These are phyloP conservation scores for Pseudocohnilembus persalinus DNA, from an alignment of 169 alveolate species.

Conservation along the genomic window DNA sequence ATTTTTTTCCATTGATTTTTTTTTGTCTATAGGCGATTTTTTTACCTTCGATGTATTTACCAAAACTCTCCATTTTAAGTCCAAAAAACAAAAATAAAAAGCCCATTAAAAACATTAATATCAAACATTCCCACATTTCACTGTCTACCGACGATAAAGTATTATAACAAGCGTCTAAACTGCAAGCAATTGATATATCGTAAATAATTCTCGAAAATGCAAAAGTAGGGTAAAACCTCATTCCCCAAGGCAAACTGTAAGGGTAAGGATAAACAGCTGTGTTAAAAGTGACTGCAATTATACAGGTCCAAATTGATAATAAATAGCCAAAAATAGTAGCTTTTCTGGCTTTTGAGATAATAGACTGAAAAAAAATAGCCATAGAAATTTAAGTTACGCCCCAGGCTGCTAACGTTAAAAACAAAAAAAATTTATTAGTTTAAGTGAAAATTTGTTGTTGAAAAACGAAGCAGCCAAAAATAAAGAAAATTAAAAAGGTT, in stretches of 20 bases:
- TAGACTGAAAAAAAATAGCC: constrained; percentile 77
- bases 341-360: constrained; percentile 74
- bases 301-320: constrained; percentile 71
- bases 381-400: constrained; percentile 82
- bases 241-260: constrained; percentile 55
- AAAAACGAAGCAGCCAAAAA: constrained; percentile 59
- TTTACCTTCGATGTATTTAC: constrained; percentile 76
- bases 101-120: constrained; percentile 57
- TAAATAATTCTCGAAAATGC: constrained; percentile 74
- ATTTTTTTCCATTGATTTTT: too few relatives aligned
- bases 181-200: constrained; percentile 68
- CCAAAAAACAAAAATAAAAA: constrained; percentile 63
- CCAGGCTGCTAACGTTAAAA: constrained; percentile 68
- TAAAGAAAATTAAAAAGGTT: constrained; percentile 53
- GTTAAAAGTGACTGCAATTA: constrained; percentile 74
- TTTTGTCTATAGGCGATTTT: constrained; percentile 61
- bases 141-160: constrained; percentile 25
- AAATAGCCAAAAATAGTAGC: constrained; percentile 85
- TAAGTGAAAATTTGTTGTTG: constrained; percentile 57
- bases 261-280: constrained; percentile 79
- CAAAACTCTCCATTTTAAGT: constrained; percentile 80
- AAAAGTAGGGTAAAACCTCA: constrained; percentile 75
- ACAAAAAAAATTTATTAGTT: constrained; percentile 46
- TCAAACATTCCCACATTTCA: constrained; percentile 63
- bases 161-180: constrained; percentile 41